A percentile compares a stretch with the other conserved stretches of the same genome.
These are phyloP conservation scores for Euphrasia arctica DNA, from an alignment of 305 asterid species.

Conservation along the genomic window DNA sequence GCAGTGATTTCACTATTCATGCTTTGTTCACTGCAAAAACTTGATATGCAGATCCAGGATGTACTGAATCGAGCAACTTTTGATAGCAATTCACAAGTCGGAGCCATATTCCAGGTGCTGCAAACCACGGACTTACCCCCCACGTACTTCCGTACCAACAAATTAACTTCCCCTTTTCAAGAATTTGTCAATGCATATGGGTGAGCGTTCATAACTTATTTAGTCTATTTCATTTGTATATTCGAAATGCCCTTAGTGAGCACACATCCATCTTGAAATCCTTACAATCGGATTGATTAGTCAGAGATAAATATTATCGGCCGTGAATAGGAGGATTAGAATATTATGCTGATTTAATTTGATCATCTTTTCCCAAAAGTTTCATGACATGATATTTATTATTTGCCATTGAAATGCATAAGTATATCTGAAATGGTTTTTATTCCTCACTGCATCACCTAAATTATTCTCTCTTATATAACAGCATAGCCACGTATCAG, in stretches of 20 bases:
- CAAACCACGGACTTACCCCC: constrained; percentile 81
- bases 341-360: neutral
- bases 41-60: constrained; percentile 72
- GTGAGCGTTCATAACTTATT: constrained; percentile 40
- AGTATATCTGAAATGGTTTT: neutral
- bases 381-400: neutral
- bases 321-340: neutral
- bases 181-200: constrained; percentile 98
- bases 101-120: constrained; percentile 88
- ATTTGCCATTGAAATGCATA: neutral
- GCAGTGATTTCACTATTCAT: neutral
- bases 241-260: neutral
- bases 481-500: constrained; percentile 11
- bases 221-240: neutral
- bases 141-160: constrained; percentile 81
- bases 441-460: neutral
- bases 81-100: constrained; percentile 91
- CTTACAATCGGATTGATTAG: neutral
- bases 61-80: constrained; percentile 87
- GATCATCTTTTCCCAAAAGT: neutral
- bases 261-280: neutral
- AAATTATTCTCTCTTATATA: neutral
- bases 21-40: constrained; percentile 25
- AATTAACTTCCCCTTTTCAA: constrained; percentile 73
- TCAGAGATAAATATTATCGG: neutral